Base-by-base conservation (phyloP, 257 asterid genomes). In the Gynochthodes officinalis region DNA sequence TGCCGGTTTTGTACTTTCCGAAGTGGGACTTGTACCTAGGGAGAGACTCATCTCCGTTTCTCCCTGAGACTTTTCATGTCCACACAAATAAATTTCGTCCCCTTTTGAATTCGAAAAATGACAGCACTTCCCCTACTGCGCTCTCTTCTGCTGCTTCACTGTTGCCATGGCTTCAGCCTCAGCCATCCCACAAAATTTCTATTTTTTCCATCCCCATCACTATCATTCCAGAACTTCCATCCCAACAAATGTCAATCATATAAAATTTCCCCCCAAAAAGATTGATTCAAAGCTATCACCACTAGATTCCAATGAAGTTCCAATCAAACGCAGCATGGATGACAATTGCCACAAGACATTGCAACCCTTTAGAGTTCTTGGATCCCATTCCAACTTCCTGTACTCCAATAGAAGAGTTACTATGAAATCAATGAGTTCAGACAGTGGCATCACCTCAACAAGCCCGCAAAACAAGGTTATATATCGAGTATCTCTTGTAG, bases 11-110 rank as follows among this genome's bases (percentile, higher is more conserved):
- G 7, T 39, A 6, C 55, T 21, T 21, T 67, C 7, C 18, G 39
- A 46, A 33, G 1, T 49, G 33, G 39, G 71, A 64, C 8, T 27
- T 63, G 35, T 21, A 54, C 43, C 4, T 7, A 15, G 57, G 16
- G 37, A 64, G 48, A 52, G 52, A 70, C 78, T 70, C 60, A 70
- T 76, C 80, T 64, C 67, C 5, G 49, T 39, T 28, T 12, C 23
- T 21, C 15, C 16, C 66, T 10, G 27, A 68, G 59, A 72, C 70
- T 74, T 67, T 74, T 82, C 71, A 76, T 71, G 85, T 88, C 98
- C 98, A 89, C 96, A 86, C 92, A 86, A 84, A 69, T 32, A 5
- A 62, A 64, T 77, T 72, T 71, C 82, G 15, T 73, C 43, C 79
- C 43, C 53, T 21, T n/a, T n/a, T 25, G 67, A 32, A 18, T 59